phyloP scores from a whole-genome alignment of 192 early-diverging fungal species.

The Backusella westeae region DNA sequence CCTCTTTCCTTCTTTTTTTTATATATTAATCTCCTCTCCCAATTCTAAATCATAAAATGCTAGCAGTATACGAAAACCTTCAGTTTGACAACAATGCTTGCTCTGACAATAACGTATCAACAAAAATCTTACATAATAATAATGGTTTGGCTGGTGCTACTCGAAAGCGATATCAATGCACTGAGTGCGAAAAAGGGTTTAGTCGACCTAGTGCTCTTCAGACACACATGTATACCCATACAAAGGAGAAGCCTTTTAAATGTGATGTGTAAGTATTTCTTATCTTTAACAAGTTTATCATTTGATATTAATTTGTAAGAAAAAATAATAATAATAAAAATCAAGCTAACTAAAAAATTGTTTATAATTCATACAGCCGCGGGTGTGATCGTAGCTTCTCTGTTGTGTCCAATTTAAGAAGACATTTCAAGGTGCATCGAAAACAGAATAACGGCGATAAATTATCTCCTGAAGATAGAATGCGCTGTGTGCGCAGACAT shows the following conservation, averaged over 20 bases:
- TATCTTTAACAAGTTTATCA: not conserved
- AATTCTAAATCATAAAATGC: not conserved
- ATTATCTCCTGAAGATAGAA: conserved; percentile 15
- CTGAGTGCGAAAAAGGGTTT: conserved; percentile 51
- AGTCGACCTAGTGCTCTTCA: conserved; percentile 53
- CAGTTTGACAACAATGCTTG: not conserved
- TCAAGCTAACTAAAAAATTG: not conserved
- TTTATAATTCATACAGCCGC: not conserved
- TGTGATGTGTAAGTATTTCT: conserved; percentile 33
- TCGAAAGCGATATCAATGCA: conserved; percentile 44
- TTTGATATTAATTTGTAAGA: not conserved
- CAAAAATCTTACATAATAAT: not conserved
- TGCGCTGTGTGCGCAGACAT: not conserved
- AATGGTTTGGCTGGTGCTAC: not conserved
- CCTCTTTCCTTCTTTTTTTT: not conserved
- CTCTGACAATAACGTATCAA: not conserved
- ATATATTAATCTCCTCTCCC: not conserved
- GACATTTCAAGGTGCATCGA: conserved; percentile 53
- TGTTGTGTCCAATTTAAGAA: conserved; percentile 61
- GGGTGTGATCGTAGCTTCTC: conserved; percentile 59
- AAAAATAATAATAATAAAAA: not conserved
- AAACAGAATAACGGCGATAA: not conserved
- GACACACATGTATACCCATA: conserved; percentile 61
- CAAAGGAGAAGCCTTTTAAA: conserved; percentile 54
- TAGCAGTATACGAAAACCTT: not conserved